Evolutionary conservation across 176 grass and related monocot species (phyloP), one percentile per base, ranked within the genome.

Genomic region (Hordeum marinum): DNA sequence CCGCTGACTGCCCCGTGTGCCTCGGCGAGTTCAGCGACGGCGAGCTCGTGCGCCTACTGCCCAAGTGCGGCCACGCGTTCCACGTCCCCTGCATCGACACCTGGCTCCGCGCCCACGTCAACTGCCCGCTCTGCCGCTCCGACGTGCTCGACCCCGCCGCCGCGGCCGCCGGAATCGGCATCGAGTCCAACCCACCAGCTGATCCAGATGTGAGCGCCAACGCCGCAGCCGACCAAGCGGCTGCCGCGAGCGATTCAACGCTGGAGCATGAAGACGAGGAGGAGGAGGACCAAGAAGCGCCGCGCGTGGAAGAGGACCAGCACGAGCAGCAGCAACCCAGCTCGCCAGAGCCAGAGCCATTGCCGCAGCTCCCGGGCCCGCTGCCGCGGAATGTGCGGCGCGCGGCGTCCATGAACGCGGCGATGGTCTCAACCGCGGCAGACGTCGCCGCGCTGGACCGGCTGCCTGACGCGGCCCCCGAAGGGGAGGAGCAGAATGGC

Each of bases 81-180:
- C 93, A 95, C 57, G 80, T 89, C 13, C 76, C 83, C 72, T 95
- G 93, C 83, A 95, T 95, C 93, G 93, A 95, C 72, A 92, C 88
- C 5, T 95, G 93, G 93, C 93, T 92, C 57, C 86, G 90, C 12
- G 88, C 86, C 5, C 93, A 95, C 68, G 88, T 92, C 76, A 95
- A 88, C 81, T 95, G 93, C 86, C 93, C 93, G 8, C 59, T 95
- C 80, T 95, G 93, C 88, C 90, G 93, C 59, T 89, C 90, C 72
- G 63, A 87, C 80, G 89, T 95, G 25, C 35, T 92, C 46, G 93
- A 87, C 57, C 26, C 88, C 63, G 68, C 79, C 23, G 46, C 42
- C 76, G 25, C 60, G 0, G 0, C 32, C 18, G 39, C 17, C 20
- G 58, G 10, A 2, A 24, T 0, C 11, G 69, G 8, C 26, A 31